Evolutionary conservation across 495 filamentous ascomycete species (phyloP).

Genomic region (Rhypophila decipiens): DNA sequence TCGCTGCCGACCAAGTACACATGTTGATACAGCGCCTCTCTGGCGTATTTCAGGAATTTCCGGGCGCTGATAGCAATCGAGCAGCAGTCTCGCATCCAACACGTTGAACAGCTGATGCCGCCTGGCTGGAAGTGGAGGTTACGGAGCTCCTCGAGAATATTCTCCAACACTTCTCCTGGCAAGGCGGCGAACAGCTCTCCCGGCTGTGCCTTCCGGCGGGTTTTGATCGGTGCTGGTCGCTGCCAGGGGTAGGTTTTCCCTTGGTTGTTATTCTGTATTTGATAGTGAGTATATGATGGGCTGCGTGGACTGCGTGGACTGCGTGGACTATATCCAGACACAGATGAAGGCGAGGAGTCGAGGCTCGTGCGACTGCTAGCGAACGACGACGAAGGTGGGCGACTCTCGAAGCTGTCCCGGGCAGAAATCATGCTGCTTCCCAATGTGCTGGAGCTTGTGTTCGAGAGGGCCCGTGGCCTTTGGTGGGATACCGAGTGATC

Average conservation of each 20-base stretch:
- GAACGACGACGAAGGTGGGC: conserved; percentile 14
- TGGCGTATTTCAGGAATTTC: conserved; percentile 61
- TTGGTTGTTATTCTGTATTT: conserved; percentile 3
- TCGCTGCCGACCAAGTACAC: conserved; percentile 67
- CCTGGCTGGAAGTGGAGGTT: conserved; percentile 36
- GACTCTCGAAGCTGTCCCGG: conserved; percentile 20
- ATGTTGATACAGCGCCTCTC: conserved; percentile 60
- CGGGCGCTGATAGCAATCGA: conserved; percentile 59
- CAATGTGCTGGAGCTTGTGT: conserved; percentile 19
- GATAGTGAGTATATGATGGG: conserved; percentile 9
- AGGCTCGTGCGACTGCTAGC: conserved; percentile 36
- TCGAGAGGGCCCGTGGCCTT: conserved; percentile 16
- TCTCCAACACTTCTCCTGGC: conserved; percentile 51
- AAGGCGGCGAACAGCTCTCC: conserved; percentile 49
- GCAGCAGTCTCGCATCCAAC: conserved; percentile 70
- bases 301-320: neutral
- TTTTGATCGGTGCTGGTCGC: conserved; percentile 28
- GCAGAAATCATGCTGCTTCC: conserved; percentile 17
- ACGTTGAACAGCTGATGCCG: conserved; percentile 58
- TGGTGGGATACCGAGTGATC: conserved; percentile 12
- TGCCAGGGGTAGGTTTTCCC: conserved; percentile 25
- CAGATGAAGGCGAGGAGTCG: conserved; percentile 27
- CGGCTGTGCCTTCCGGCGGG: conserved; percentile 26
- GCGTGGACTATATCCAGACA: conserved; percentile 1
- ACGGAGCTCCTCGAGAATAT: conserved; percentile 45